Evolutionary conservation across 345 rosid species (phyloP).

Genomic region (Melastoma malabathricum): DNA sequence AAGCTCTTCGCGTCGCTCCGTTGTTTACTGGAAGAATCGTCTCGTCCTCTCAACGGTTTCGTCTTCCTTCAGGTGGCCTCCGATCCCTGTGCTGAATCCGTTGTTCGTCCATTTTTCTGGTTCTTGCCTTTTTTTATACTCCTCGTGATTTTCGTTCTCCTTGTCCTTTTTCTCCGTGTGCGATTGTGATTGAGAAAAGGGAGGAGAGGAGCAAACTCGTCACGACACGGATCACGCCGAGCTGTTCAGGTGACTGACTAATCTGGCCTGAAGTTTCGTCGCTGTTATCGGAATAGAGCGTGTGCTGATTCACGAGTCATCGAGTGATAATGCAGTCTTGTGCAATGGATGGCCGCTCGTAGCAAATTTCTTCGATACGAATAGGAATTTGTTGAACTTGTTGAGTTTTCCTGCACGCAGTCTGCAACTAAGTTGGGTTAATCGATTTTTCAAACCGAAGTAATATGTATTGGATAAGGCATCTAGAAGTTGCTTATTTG

Average conservation of each 20-base stretch:
- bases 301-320: background rate
- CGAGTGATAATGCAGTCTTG: too few species aligned
- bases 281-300: background rate
- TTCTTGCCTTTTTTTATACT: background rate
- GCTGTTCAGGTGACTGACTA: conserved; percentile 55
- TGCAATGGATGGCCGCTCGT: too few species aligned
- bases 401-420: too few species aligned
- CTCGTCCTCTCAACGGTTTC: conserved; percentile 52
- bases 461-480: too few species aligned
- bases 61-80: conserved; percentile 61
- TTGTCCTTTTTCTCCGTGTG: background rate
- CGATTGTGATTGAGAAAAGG: conserved; percentile 19
- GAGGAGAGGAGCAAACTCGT: conserved; percentile 74
- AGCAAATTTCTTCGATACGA: too few species aligned
- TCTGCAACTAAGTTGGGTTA: too few species aligned
- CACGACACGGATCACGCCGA: conserved; percentile 86
- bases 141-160: background rate
- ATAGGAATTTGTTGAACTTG: too few species aligned
- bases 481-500: too few species aligned
- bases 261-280: background rate
- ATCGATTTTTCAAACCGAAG: too few species aligned
- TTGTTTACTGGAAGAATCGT: conserved; percentile 25
- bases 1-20: conserved; percentile 56
- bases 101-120: background rate
- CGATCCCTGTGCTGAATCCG: background rate